Conservation (phyloP, 108 stramenopile genomes). For the Cyclotella cryptica region DNA sequence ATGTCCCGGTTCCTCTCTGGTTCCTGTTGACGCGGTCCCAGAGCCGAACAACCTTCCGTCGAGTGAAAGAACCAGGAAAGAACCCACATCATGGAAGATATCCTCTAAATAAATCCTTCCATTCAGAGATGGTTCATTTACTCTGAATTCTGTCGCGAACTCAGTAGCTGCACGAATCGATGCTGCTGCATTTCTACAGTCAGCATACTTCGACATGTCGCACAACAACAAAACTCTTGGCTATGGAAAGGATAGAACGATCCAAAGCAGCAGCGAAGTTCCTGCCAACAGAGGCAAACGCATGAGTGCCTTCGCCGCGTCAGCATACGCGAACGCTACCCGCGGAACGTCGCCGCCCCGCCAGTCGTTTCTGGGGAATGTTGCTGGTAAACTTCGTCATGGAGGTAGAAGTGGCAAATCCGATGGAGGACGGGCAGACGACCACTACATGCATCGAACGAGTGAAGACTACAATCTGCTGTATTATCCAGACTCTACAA, state of each 20-base stretch:
- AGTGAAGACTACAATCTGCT: neutral
- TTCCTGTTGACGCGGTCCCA: too few species aligned
- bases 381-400: neutral
- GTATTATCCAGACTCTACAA: neutral
- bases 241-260: neutral
- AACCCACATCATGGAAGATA: too few species aligned
- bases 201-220: neutral
- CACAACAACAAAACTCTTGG: neutral
- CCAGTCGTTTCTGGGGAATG: slow-evolving; percentile 11
- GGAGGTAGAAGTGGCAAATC: neutral
- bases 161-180: too few species aligned
- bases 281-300: slow-evolving; percentile 5
- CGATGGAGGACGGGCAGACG: neutral
- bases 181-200: too few species aligned
- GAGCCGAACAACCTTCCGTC: too few species aligned
- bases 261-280: neutral
- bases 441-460: neutral
- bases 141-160: too few species aligned
- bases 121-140: too few species aligned
- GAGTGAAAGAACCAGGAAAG: too few species aligned
- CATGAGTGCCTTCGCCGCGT: slow-evolving; percentile 22
- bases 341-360: slow-evolving; percentile 1
- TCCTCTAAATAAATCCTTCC: too few species aligned
- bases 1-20: too few species aligned
- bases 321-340: slow-evolving; percentile 19